phyloP scores from a whole-genome alignment of 2,329 filamentous ascomycete genomes.

The Aspergillus costaricaensis region DNA sequence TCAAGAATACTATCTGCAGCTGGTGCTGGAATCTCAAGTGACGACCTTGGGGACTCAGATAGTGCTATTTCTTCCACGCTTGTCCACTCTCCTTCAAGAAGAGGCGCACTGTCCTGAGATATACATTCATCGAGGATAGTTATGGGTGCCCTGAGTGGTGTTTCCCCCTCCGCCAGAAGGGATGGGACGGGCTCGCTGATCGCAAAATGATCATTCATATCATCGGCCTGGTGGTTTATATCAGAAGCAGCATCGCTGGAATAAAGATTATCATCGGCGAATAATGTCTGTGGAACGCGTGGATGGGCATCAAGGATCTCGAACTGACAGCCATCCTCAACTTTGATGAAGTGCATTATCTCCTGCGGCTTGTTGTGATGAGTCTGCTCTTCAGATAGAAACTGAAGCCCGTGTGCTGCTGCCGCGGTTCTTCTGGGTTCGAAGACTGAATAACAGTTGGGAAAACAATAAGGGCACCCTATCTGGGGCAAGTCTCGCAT shows the following conservation, averaged over 20 bases:
- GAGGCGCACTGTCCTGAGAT: background rate
- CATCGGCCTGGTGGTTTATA: constrained; percentile 18
- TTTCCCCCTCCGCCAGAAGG: constrained; percentile 1
- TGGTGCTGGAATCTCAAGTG: constrained; percentile 4
- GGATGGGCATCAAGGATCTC: background rate
- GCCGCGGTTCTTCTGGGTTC: background rate
- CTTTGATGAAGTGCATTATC: background rate
- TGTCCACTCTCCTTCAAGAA: constrained; percentile 11
- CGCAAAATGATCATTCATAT: constrained; percentile 6
- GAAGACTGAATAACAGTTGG: constrained; percentile 6
- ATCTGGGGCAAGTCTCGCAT: background rate
- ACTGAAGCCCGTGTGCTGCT: background rate
- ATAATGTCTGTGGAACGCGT: background rate
- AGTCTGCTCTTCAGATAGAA: constrained; percentile 8
- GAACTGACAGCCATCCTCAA: background rate
- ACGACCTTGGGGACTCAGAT: constrained; percentile 6
- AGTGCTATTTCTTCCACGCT: background rate
- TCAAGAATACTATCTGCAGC: constrained; percentile 5
- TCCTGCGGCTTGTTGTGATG: constrained; percentile 2
- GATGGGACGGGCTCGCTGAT: constrained; percentile 11
- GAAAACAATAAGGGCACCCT: constrained; percentile 12
- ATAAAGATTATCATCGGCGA: constrained; percentile 1
- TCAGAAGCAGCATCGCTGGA: constrained; percentile 1
- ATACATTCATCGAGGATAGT: constrained; percentile 6
- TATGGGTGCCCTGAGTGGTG: background rate